phyloP scores from a whole-genome alignment of 176 grass and related monocot genomes.

The Avena sativa region DNA sequence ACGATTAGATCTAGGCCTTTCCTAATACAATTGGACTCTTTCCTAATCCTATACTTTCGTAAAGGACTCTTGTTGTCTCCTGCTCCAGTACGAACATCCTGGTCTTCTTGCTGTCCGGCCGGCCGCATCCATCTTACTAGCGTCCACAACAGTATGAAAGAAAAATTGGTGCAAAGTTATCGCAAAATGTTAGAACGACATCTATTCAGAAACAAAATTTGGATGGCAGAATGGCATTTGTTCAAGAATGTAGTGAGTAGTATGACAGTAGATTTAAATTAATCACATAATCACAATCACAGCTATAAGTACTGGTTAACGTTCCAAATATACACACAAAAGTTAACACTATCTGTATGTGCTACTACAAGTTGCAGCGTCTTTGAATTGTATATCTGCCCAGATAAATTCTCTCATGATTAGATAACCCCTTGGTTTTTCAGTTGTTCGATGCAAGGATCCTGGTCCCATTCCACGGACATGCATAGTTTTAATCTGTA shows the following conservation, averaged over 20 bases:
- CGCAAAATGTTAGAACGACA: neutral
- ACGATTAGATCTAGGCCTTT: too few relatives aligned
- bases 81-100: too few relatives aligned
- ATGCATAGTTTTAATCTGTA: slow-evolving; percentile 20
- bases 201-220: neutral
- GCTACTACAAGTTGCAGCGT: neutral
- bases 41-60: too few relatives aligned
- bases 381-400: slow-evolving; percentile 3
- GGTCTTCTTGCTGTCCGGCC: too few relatives aligned
- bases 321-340: neutral
- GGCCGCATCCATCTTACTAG: too few relatives aligned
- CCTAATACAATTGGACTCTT: too few relatives aligned
- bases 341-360: slow-evolving; percentile 17
- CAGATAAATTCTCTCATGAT: neutral
- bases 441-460: slow-evolving; percentile 18
- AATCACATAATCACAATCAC: neutral
- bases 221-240: neutral
- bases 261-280: neutral
- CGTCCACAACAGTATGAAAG: neutral
- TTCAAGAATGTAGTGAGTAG: neutral
- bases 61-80: too few relatives aligned
- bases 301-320: neutral
- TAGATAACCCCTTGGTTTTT: slow-evolving; percentile 23
- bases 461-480: neutral
- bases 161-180: neutral